Evolutionary conservation across 1,139 yeast species (phyloP), one percentile per base, ranked within the genome.

Genomic region (Scheffersomyces parashehatae): DNA sequence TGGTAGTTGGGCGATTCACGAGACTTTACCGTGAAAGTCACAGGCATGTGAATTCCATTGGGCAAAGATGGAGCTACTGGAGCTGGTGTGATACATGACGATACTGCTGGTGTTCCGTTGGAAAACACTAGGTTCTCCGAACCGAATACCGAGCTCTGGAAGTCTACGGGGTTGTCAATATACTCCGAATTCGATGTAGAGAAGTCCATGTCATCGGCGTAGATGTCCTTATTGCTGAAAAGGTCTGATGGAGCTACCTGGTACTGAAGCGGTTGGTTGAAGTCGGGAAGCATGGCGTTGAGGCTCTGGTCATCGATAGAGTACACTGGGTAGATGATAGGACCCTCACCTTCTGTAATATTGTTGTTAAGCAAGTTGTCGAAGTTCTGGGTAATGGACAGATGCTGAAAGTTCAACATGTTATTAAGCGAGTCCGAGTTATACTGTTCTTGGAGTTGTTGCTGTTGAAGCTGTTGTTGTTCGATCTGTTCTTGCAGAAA

Each of bases 251-350:
- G 26, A 6, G 26, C 26, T 6, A 20, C 26, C 26, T 20, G 26
- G 26, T 20, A 8, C 26, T 20, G 26, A 6, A 20, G 9, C 8
- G 26, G 26, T 14, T 15, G 11, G 20, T 13, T 32, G 26, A 14
- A 13, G 28, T 14, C 36, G 11, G 12, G n/a, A 11, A n/a, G 16
- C n/a, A 15, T 34, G 29, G 24, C 35, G 35, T 31, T 13, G 20
- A 31, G 15, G 3, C 11, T 31, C 15, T 38, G 16, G 33, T 43
- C 40, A 24, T 46, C 56, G 29, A 68, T 56, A 11, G 70, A 60
- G 48, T 73, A 72, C 11, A 71, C 68, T 1, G 77, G 77, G 42
- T 70, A 72, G 10, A 71, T 66, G 43, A 72, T 69, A 28, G 68
- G 56, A 24, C 52, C 45, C 29, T 58, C 60, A 43, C 43, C 59